Conservation (phyloP, 2,329 filamentous ascomycete genomes). For the Aspergillus carbonarius region DNA sequence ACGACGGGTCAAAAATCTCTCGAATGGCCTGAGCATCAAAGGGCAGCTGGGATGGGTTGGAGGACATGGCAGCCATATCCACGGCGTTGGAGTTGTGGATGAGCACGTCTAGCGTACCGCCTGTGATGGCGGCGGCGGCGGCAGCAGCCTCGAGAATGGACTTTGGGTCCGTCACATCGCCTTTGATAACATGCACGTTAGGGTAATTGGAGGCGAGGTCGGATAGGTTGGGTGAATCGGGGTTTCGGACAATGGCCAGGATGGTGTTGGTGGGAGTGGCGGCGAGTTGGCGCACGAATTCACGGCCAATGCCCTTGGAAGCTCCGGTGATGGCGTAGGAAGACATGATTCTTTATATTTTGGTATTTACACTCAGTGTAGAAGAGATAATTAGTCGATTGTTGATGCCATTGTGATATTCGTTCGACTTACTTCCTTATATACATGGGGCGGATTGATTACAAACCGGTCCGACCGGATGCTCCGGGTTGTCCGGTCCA, state of each 20-base stretch:
- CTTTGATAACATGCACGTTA: slow-evolving; percentile 25
- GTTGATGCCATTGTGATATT: not conserved
- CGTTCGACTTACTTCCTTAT: not conserved
- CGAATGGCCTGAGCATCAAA: slow-evolving; percentile 12
- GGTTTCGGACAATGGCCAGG: slow-evolving; percentile 42
- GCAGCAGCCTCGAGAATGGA: slow-evolving; percentile 38
- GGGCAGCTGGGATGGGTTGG: slow-evolving; percentile 18
- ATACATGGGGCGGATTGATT: not conserved
- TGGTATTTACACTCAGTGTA: too few relatives aligned
- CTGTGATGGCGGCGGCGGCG: slow-evolving; percentile 33
- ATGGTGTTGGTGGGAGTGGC: slow-evolving; percentile 35
- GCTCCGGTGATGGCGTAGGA: slow-evolving; percentile 39
- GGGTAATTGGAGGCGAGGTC: not conserved
- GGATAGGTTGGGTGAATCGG: slow-evolving; percentile 20
- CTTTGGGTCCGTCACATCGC: slow-evolving; percentile 28
- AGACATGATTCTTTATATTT: too few relatives aligned
- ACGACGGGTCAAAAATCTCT: slow-evolving; percentile 20
- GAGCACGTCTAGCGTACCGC: slow-evolving; percentile 42
- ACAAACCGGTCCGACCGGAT: not conserved
- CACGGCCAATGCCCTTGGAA: slow-evolving; percentile 35
- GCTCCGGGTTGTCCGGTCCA: not conserved
- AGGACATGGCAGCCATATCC: slow-evolving; percentile 9
- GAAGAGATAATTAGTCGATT: not conserved
- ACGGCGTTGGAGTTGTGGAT: slow-evolving; percentile 43
- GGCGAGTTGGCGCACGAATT: slow-evolving; percentile 31